These are phyloP conservation scores for Camelina laxa DNA, from an alignment of 345 rosid species.

Conservation along the genomic window DNA sequence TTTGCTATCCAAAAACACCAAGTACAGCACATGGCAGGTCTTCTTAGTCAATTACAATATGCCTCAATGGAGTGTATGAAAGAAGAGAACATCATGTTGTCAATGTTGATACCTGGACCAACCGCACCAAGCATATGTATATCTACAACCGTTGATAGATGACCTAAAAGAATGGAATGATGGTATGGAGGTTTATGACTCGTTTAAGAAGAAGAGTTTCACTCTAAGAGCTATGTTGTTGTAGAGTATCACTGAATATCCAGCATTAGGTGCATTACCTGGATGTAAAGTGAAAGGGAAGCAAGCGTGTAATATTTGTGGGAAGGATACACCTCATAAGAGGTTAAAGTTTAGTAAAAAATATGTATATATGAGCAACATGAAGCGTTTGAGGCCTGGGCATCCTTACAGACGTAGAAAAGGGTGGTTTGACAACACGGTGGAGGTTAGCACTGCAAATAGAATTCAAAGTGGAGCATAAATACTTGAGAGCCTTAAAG, in stretches of 20 bases:
- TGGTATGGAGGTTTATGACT: not conserved
- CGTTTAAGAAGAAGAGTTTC: not conserved
- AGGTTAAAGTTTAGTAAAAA: not conserved
- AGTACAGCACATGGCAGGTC: not conserved
- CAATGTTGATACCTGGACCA: not conserved
- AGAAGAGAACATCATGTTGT: not conserved
- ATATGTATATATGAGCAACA: not conserved
- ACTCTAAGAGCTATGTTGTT: not conserved
- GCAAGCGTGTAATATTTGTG: not conserved
- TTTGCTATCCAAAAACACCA: not conserved
- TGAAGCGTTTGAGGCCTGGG: not conserved
- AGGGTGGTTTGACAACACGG: not conserved
- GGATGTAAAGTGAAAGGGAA: not conserved
- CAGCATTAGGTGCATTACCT: not conserved
- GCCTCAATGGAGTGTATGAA: not conserved
- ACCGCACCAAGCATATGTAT: not conserved
- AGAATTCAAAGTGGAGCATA: not conserved
- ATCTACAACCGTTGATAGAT: not conserved
- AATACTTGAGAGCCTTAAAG: not conserved
- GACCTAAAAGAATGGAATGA: not conserved
- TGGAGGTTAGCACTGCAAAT: not conserved
- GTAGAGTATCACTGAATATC: slow-evolving; percentile 4
- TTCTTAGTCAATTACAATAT: not conserved
- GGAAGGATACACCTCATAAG: not conserved
- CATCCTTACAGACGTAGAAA: not conserved